These are phyloP conservation scores for Penicillium taxi DNA, from an alignment of 495 filamentous ascomycete species.

Conservation along the genomic window DNA sequence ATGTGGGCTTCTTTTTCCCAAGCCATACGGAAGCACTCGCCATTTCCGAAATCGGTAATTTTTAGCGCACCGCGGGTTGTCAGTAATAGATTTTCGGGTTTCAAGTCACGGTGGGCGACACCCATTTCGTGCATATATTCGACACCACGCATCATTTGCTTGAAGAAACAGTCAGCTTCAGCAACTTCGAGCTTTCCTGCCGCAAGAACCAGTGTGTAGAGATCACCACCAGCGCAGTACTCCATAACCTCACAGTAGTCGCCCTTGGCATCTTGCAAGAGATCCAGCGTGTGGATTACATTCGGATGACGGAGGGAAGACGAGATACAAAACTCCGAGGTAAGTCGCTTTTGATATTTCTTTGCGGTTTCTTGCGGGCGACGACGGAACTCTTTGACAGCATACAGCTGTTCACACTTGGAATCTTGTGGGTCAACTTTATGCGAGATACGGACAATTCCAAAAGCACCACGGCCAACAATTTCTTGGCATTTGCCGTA, in stretches of 20 bases:
- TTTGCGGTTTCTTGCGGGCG: constrained; percentile 88
- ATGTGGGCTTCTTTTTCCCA: constrained; percentile 98
- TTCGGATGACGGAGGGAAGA: constrained; percentile 95
- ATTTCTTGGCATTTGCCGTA: constrained; percentile 99
- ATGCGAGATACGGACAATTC: constrained; percentile 97
- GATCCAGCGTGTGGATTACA: constrained; percentile 94
- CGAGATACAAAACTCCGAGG: constrained; percentile 98
- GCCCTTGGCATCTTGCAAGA: constrained; percentile 91
- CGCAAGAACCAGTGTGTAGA: constrained; percentile 89
- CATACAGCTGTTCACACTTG: constrained; percentile 81
- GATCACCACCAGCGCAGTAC: constrained; percentile 92
- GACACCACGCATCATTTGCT: constrained; percentile 98
- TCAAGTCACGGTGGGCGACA: constrained; percentile 93
- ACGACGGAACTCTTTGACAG: constrained; percentile 96
- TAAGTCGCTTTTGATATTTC: constrained; percentile 96
- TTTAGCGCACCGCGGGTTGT: constrained; percentile 93
- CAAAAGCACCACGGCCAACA: constrained; percentile 94
- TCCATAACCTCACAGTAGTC: constrained; percentile 99
- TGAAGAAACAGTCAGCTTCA: constrained; percentile 98
- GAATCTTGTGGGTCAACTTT: constrained; percentile 79
- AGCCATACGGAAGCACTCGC: constrained; percentile 99
- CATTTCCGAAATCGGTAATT: constrained; percentile 98
- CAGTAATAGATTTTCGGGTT: constrained; percentile 92
- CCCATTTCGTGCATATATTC: constrained; percentile 99
- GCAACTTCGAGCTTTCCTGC: constrained; percentile 87